Percentiles rank a stretch among this genome's conserved stretches.
Conservation (phyloP, 208 protist genomes). For the Trypanosoma platydactyli region DNA sequence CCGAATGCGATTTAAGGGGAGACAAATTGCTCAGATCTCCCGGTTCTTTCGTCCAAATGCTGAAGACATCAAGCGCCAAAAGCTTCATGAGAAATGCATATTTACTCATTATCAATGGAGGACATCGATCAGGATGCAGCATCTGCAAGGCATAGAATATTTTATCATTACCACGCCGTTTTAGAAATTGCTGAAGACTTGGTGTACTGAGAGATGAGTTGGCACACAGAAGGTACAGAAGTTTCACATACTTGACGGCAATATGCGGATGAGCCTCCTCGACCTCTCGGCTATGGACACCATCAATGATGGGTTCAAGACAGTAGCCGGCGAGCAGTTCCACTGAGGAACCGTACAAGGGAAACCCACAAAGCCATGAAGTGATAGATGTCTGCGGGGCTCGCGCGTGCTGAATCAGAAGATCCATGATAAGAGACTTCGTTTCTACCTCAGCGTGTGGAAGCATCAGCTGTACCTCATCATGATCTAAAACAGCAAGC, state of each 20-base stretch:
- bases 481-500: constrained; percentile 66
- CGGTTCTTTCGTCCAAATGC: constrained; percentile 32
- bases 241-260: constrained; percentile 81
- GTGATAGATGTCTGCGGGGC: constrained; percentile 28
- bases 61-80: constrained; percentile 70
- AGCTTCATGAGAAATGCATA: constrained; percentile 88
- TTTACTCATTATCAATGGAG: constrained; percentile 71
- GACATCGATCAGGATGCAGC: constrained; percentile 45
- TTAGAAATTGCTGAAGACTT: constrained; percentile 52
- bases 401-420: constrained; percentile 71
- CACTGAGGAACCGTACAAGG: constrained; percentile 21
- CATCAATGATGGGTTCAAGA: constrained; percentile 64
- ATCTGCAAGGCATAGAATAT: constrained; percentile 71
- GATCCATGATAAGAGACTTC: constrained; percentile 76
- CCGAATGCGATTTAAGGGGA: constrained; percentile 37
- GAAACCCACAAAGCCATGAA: constrained; percentile 34
- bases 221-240: constrained; percentile 69
- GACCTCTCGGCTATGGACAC: constrained; percentile 44
- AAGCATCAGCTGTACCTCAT: constrained; percentile 29
- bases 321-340: constrained; percentile 33
- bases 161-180: constrained; percentile 42
- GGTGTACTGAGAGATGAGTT: constrained; percentile 56
- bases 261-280: constrained; percentile 54
- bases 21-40: constrained; percentile 37
- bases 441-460: constrained; percentile 37